Evolutionary conservation across 179 eudicot species (phyloP).

Genomic region (Actinidia chinensis): DNA sequence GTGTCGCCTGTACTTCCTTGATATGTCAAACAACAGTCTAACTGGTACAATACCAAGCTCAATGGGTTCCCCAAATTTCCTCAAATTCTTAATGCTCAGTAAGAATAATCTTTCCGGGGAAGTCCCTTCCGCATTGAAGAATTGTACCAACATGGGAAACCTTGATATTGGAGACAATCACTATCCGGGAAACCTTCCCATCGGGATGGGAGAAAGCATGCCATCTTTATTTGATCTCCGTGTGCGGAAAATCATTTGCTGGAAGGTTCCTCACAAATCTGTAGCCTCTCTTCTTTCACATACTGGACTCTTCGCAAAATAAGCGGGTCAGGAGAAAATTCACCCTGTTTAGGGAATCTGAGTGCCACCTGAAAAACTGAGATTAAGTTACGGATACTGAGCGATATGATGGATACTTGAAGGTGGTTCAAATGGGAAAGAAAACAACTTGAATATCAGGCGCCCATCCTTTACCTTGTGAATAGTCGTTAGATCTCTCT

Average conservation of each 20-base stretch:
- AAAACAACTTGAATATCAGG: slow-evolving; percentile 29
- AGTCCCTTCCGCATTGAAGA: slow-evolving; percentile 19
- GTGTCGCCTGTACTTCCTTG: not conserved
- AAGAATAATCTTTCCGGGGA: slow-evolving; percentile 24
- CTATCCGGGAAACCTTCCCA: slow-evolving; percentile 29
- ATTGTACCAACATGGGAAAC: not conserved
- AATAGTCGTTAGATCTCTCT: too few species aligned
- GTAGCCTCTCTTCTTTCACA: slow-evolving; percentile 22
- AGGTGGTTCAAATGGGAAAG: slow-evolving; percentile 37
- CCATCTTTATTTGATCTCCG: slow-evolving; percentile 4
- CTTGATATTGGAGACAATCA: slow-evolving; percentile 27
- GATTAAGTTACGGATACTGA: not conserved
- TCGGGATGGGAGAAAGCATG: slow-evolving; percentile 25
- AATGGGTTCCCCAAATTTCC: not conserved
- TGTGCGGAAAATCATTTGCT: slow-evolving; percentile 22
- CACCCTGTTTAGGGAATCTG: slow-evolving; percentile 24
- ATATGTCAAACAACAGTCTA: slow-evolving; percentile 21
- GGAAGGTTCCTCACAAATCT: slow-evolving; percentile 26
- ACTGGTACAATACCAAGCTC: slow-evolving; percentile 31
- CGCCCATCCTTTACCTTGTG: slow-evolving; percentile 20
- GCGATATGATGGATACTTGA: slow-evolving; percentile 14
- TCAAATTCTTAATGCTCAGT: slow-evolving; percentile 5
- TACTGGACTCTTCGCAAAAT: slow-evolving; percentile 31
- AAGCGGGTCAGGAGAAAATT: slow-evolving; percentile 23
- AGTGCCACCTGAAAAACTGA: slow-evolving; percentile 6